Percentiles rank a stretch among this genome's conserved stretches.
Conservation (phyloP, 2,329 filamentous ascomycete genomes). For the Colletotrichum chrysophilum region DNA sequence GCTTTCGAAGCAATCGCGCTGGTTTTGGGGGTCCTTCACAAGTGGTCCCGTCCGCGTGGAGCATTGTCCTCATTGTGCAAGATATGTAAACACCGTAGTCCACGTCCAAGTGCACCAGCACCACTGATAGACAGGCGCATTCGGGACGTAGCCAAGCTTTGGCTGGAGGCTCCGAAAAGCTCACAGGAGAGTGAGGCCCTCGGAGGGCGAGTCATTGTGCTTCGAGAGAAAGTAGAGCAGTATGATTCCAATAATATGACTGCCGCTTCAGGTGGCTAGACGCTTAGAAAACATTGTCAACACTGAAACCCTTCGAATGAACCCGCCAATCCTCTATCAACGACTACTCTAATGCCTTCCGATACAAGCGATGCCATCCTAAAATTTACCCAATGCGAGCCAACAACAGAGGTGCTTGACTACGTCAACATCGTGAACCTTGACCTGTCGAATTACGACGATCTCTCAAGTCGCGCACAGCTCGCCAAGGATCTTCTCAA, state of each 20-base stretch:
- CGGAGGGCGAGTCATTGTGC: not conserved
- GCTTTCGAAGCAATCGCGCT: not conserved
- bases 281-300: not conserved
- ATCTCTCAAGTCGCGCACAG: not conserved
- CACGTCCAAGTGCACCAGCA: not conserved
- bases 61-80: not conserved
- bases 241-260: not conserved
- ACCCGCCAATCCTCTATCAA: too few species aligned
- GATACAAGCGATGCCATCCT: not conserved
- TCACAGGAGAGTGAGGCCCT: not conserved
- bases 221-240: not conserved
- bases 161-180: not conserved
- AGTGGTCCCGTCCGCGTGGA: not conserved
- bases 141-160: not conserved
- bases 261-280: not conserved
- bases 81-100: not conserved
- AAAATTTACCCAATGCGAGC: not conserved
- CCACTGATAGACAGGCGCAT: not conserved
- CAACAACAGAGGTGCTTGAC: not conserved
- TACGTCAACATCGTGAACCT: not conserved
- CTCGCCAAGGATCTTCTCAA: not conserved
- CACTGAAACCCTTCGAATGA: not conserved
- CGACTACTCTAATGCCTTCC: not conserved
- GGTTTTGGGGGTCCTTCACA: not conserved
- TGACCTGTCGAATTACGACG: not conserved